Base-by-base conservation (phyloP, 148 eudicot species). In the Vaccinium macrocarpon region DNA sequence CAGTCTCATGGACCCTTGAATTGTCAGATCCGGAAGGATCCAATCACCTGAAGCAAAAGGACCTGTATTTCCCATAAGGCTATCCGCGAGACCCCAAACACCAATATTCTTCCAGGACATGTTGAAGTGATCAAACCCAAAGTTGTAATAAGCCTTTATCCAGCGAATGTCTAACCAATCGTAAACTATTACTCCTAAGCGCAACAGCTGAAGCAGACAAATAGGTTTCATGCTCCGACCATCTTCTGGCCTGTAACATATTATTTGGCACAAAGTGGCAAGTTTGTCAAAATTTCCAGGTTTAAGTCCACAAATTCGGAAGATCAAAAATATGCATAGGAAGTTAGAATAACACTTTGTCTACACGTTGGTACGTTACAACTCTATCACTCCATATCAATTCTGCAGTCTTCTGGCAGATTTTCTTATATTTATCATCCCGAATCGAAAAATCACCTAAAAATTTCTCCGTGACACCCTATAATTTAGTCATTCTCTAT, bases 21-120 rank as follows among this genome's bases (percentile, higher is more conserved):
- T 88, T 0, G 98, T 91, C 49, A 96, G 89, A 89, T 96, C 98
- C 1, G 99, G 99, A 76, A 96, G 91, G 75, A 96, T 93, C 99
- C 99, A 96, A 78, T 96, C 99, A 82, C 94, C 98, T 19, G 99
- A 89, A 49, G 98, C 97, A 87, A 96, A 94, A 19, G 98, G 99
- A 56, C 98, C 97, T 8, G 89, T 50, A 80, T 93, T 93, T 8
- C 98, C 98, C 57, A 94, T 61, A 42, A 96, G 94, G 82, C 90
- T 91, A 84, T 91, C 93, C 4, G 90, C 90, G 50, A 96, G 90
- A 79, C 95, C 95, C 93, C 91, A 82, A 13, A 94, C 82, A 51
- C 98, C 98, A 1, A 82, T 89, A 74, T 96, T 91, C 87, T 83
- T 94, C 91, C 99, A 85, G 1, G 99, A 92, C 91, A 94, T 84